These are phyloP conservation scores for Pythium grandisporangium DNA, from an alignment of 352 stramenopile species.

Conservation along the genomic window DNA sequence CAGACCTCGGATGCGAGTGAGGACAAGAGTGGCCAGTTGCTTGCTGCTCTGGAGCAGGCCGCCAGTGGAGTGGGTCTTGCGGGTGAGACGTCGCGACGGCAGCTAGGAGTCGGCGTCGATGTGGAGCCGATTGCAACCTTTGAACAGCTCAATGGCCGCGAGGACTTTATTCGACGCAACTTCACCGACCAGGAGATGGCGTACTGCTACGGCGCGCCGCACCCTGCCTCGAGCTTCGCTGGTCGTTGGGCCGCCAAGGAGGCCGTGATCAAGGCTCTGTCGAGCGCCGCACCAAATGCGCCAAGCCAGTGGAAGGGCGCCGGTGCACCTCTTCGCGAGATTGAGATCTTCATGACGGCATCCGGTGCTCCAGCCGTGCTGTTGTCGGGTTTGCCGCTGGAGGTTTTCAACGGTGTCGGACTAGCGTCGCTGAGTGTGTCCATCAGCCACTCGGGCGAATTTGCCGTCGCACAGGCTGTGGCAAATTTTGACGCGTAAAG, in stretches of 20 bases:
- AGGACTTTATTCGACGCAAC: conserved; percentile 82
- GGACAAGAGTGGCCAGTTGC: conserved; percentile 31
- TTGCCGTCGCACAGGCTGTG: conserved; percentile 78
- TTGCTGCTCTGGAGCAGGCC: conserved; percentile 48
- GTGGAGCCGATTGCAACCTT: conserved; percentile 82
- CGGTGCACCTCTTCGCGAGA: conserved; percentile 68
- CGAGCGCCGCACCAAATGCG: conserved; percentile 48
- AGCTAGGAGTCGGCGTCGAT: conserved; percentile 71
- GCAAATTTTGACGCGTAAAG: conserved; percentile 48
- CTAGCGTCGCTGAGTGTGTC: conserved; percentile 74
- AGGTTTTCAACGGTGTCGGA: conserved; percentile 72
- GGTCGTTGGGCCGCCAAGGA: conserved; percentile 86
- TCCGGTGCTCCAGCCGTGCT: conserved; percentile 70
- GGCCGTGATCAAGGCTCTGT: conserved; percentile 88
- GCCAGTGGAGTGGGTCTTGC: conserved; percentile 36
- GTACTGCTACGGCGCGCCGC: conserved; percentile 74
- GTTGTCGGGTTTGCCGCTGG: conserved; percentile 62
- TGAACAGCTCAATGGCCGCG: conserved; percentile 60
- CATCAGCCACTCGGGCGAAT: conserved; percentile 86
- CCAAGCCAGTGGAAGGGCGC: conserved; percentile 68
- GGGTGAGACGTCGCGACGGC: conserved; percentile 15
- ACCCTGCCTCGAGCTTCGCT: conserved; percentile 80
- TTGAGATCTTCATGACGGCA: conserved; percentile 77
- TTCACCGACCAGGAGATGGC: conserved; percentile 83
- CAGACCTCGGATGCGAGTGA: neutral